Evolutionary conservation across 768 basidiomycete genomes (phyloP).

Genomic region (Chalciporus chontae): DNA sequence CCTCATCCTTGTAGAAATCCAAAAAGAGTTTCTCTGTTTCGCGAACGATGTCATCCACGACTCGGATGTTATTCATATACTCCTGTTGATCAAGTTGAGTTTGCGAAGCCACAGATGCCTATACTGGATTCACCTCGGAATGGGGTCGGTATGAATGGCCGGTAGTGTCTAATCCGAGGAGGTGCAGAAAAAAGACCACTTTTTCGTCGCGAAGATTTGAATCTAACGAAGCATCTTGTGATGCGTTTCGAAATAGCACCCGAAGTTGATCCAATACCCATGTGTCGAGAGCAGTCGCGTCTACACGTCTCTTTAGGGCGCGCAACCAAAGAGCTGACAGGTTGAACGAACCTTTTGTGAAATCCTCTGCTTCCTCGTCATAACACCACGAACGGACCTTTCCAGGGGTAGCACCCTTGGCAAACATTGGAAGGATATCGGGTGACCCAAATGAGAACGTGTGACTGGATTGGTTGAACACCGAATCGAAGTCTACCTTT

Average conservation of each 20-base stretch:
- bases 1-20: slow-evolving; percentile 63
- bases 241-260: slow-evolving; percentile 59
- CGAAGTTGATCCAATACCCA: slow-evolving; percentile 79
- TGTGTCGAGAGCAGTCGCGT: slow-evolving; percentile 71
- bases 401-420: slow-evolving; percentile 63
- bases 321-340: background rate
- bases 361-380: slow-evolving; percentile 76
- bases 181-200: slow-evolving; percentile 78
- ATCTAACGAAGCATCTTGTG: slow-evolving; percentile 46
- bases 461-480: slow-evolving; percentile 76
- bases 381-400: slow-evolving; percentile 78
- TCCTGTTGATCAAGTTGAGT: slow-evolving; percentile 43
- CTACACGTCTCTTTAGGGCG: slow-evolving; percentile 31
- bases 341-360: slow-evolving; percentile 62
- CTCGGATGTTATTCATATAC: slow-evolving; percentile 81
- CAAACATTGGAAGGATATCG: slow-evolving; percentile 87
- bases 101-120: background rate
- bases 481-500: slow-evolving; percentile 77
- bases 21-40: slow-evolving; percentile 59
- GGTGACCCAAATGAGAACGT: slow-evolving; percentile 87
- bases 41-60: slow-evolving; percentile 72
- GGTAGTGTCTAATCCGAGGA: slow-evolving; percentile 82
- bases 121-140: slow-evolving; percentile 58
- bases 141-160: slow-evolving; percentile 85
- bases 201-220: slow-evolving; percentile 52